These are phyloP conservation scores for Cichorium intybus DNA, from an alignment of 140 eudicot species.

Conservation along the genomic window DNA sequence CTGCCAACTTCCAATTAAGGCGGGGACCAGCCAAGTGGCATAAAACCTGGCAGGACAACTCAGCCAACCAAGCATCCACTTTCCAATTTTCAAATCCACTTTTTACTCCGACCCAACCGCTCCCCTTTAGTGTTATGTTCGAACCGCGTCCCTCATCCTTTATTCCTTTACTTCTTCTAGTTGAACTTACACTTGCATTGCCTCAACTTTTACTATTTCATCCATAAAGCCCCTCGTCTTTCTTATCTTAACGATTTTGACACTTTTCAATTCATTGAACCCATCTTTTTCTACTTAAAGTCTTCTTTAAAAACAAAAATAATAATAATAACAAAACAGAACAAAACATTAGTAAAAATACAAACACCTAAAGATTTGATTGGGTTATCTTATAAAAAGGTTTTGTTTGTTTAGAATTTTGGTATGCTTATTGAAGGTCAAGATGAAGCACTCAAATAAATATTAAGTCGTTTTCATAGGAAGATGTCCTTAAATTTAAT, in stretches of 20 bases:
- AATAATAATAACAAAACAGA: background rate
- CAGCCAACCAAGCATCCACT: conserved; percentile 36
- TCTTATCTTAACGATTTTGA: background rate
- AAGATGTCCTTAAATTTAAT: too few relatives aligned
- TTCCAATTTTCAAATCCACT: conserved; percentile 6
- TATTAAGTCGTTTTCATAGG: background rate
- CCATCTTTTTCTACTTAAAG: background rate
- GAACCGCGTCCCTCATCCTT: conserved; percentile 20
- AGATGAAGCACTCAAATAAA: too few relatives aligned
- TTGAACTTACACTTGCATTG: conserved; percentile 15
- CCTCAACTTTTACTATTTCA: background rate
- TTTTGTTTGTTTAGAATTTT: too few relatives aligned
- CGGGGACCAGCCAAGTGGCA: conserved; percentile 33
- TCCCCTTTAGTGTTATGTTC: conserved; percentile 5
- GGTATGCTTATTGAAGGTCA: background rate
- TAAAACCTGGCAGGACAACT: conserved; percentile 17
- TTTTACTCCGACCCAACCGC: conserved; percentile 27
- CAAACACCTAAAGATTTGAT: background rate
- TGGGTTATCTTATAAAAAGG: background rate
- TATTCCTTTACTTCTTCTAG: background rate
- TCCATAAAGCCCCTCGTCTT: background rate
- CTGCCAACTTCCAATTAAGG: background rate
- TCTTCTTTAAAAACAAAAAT: background rate
- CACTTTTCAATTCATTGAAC: background rate
- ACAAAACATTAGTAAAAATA: background rate